Conservation (phyloP, 495 filamentous ascomycete species). For the Penicillium antarcticum region DNA sequence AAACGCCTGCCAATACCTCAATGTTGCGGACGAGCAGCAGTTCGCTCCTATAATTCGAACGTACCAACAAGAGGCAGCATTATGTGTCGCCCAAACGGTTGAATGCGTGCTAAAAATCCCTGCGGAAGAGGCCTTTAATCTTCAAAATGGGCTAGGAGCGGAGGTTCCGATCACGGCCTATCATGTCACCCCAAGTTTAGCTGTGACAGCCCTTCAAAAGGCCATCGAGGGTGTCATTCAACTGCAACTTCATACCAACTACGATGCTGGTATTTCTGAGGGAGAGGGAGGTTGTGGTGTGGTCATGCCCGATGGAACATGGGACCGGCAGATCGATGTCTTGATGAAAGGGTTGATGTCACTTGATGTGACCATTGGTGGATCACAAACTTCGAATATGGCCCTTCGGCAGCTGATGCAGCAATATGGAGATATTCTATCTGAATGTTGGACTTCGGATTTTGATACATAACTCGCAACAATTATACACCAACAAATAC, state of each 20-base stretch:
- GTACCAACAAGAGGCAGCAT: conserved; percentile 2
- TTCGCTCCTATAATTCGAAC: neutral
- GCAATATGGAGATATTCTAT: conserved; percentile 20
- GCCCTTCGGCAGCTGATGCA: conserved; percentile 9
- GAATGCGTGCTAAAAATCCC: conserved; percentile 8
- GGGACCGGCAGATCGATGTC: conserved; percentile 13
- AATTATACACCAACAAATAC: no score
- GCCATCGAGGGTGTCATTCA: conserved; percentile 14
- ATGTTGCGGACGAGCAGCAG: neutral
- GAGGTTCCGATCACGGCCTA: conserved; percentile 18
- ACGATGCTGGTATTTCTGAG: neutral
- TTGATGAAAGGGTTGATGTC: conserved; percentile 22
- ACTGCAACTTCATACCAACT: neutral
- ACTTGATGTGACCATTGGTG: conserved; percentile 23
- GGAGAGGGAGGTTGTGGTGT: neutral
- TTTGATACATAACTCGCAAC: conserved; percentile 8
- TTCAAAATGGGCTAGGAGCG: conserved; percentile 17
- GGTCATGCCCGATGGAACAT: neutral
- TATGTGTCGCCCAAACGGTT: conserved; percentile 4
- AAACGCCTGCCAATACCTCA: neutral
- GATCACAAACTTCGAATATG: conserved; percentile 14
- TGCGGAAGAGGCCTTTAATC: conserved; percentile 16
- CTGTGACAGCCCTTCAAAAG: conserved; percentile 16
- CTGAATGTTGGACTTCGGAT: conserved; percentile 21
- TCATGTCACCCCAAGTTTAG: conserved; percentile 22